phyloP scores from a whole-genome alignment of 164 flowering plant genomes.

The Vitis rupestris region DNA sequence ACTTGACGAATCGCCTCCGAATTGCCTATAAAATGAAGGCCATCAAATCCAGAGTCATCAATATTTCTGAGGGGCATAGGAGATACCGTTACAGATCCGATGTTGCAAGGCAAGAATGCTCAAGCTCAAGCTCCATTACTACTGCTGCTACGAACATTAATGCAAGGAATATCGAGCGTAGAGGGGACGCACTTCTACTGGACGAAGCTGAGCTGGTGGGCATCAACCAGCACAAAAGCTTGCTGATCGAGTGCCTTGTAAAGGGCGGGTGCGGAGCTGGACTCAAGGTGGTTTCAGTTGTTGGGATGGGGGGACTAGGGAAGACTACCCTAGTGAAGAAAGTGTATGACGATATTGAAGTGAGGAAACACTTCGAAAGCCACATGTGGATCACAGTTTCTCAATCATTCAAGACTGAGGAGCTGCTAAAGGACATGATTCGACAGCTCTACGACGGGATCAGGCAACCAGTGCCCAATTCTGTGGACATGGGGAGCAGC shows the following conservation, averaged over 20 bases:
- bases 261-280: neutral
- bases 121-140: neutral
- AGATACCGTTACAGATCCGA: conserved; percentile 2
- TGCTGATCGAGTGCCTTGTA: conserved; percentile 16
- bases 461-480: conserved; percentile 12
- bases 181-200: conserved; percentile 17
- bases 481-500: conserved; percentile 13
- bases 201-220: conserved; percentile 29
- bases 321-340: conserved; percentile 31
- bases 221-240: conserved; percentile 16
- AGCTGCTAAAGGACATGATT: conserved; percentile 19
- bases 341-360: conserved; percentile 21
- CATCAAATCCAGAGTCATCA: conserved; percentile 16
- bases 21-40: conserved; percentile 5
- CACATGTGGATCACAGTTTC: conserved; percentile 34
- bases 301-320: conserved; percentile 35
- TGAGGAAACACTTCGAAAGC: conserved; percentile 22
- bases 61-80: conserved; percentile 4
- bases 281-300: conserved; percentile 19
- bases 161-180: conserved; percentile 1
- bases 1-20: conserved; percentile 10
- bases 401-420: conserved; percentile 17
- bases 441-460: conserved; percentile 11
- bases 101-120: neutral
- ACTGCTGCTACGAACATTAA: neutral